Evolutionary conservation across 192 early-diverging fungal genomes (phyloP), one percentile per base, ranked within the genome.

Genomic region (Helicostylum pulchrum): DNA sequence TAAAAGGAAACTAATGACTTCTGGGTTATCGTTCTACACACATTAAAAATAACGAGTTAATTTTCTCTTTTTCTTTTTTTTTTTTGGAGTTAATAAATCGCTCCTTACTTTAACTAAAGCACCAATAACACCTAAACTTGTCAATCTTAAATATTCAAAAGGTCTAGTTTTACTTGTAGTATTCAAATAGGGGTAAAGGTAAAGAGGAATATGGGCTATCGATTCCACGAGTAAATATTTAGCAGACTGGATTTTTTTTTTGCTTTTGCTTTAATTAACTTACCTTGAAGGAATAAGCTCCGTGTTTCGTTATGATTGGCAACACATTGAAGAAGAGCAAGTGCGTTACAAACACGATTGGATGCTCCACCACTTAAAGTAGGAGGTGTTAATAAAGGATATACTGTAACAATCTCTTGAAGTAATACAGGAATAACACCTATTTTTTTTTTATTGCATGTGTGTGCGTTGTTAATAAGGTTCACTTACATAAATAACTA

Each of bases 151-250:
- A 68, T 99, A 97, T 70, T 99, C 96, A 76, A 96, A 97, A 21
- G 94, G 94, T 43, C 94, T 83, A 20, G 92, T 90, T 75, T 95
- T 97, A 80, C 87, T 92, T 14, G 91, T 92, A 20, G 95, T 99
- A 80, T 95, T 97, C 52, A 99, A 81, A 74, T 96, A 97, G 30
- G 96, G 96, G 56, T 99, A 99, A n/a, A 99, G 85, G 62, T 97
- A 94, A 62, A 96, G 81, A 0, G 95, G 94, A 62, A 99, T 94
- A 70, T 97, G 94, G 26, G 96, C 94, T 81, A 76, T 85, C 59
- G n/a, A n/a, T n/a, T n/a, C n/a, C n/a, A n/a, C n/a, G n/a, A n/a
- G n/a, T n/a, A n/a, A n/a, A n/a, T n/a, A 47, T 39, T 11, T 31
- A 55, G 30, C 15, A 57, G 7, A 36, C 10, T 53, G 7, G 11